These are phyloP conservation scores for Westerdykella aurantiaca DNA, from an alignment of 2,329 filamentous ascomycete species.

Conservation along the genomic window DNA sequence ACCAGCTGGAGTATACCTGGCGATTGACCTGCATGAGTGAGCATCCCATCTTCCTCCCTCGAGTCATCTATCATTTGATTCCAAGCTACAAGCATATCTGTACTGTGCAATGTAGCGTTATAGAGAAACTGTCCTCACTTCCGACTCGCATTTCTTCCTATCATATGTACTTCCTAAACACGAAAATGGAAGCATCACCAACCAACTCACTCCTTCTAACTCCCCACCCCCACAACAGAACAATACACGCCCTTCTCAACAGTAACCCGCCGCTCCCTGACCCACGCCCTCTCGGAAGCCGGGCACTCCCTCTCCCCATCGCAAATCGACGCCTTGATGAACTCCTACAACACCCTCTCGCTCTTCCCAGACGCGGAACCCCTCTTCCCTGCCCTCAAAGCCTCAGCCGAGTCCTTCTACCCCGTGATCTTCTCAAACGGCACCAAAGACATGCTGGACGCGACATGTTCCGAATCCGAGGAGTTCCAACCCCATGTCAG, in stretches of 20 bases:
- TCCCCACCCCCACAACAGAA: constrained; percentile 39
- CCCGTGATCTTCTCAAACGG: constrained; percentile 68
- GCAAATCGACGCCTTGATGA: constrained; percentile 51
- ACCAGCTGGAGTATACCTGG: constrained; percentile 75
- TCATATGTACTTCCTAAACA: too few species aligned
- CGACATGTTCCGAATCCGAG: constrained; percentile 54
- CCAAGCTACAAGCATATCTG: background rate
- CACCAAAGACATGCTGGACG: constrained; percentile 56
- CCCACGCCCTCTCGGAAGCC: constrained; percentile 59
- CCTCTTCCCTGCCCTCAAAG: constrained; percentile 40
- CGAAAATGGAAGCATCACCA: background rate
- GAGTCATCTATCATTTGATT: background rate
- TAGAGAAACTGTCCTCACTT: too few species aligned
- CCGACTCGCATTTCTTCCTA: too few species aligned
- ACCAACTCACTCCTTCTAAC: background rate
- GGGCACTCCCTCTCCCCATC: constrained; percentile 41
- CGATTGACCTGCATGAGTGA: constrained; percentile 68
- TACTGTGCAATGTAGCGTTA: too few species aligned
- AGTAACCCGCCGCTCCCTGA: constrained; percentile 58
- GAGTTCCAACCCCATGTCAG: constrained; percentile 47
- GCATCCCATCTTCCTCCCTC: too few species aligned
- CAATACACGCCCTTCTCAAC: constrained; percentile 56
- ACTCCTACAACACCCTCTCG: constrained; percentile 58
- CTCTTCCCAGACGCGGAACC: constrained; percentile 59
- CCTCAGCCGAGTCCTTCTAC: constrained; percentile 37